A percentile compares a stretch with the other conserved stretches of the same genome.
These are phyloP conservation scores for Fusarium robinianum DNA, from an alignment of 2,329 filamentous ascomycete species.

Conservation along the genomic window DNA sequence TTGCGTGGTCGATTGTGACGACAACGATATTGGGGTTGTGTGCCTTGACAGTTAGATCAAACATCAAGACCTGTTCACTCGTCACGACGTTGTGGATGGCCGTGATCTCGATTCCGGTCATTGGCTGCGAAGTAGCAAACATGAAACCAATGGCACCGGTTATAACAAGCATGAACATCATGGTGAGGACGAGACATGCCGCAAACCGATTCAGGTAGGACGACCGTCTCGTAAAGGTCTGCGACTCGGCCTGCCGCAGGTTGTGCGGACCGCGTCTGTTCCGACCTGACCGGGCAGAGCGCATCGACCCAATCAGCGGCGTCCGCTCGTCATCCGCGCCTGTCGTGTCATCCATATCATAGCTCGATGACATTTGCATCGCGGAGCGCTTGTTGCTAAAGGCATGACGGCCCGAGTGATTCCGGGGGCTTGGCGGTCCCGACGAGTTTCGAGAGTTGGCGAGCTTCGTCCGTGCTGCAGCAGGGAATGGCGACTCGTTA, in stretches of 20 bases:
- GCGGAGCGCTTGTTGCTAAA: constrained; percentile 55
- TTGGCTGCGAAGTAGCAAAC: constrained; percentile 86
- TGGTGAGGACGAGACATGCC: constrained; percentile 82
- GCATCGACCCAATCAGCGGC: constrained; percentile 69
- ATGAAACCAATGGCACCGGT: constrained; percentile 88
- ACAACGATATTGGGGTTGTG: constrained; percentile 93
- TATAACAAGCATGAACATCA: constrained; percentile 79
- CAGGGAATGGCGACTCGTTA: constrained; percentile 77
- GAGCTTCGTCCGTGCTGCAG: constrained; percentile 66
- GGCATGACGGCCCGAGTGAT: constrained; percentile 44
- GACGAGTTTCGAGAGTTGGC: constrained; percentile 63
- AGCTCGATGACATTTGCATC: constrained; percentile 64
- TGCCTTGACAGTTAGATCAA: constrained; percentile 85
- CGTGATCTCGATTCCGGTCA: constrained; percentile 76
- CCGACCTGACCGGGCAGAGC: constrained; percentile 61
- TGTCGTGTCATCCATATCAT: constrained; percentile 79
- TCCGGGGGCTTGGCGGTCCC: constrained; percentile 71
- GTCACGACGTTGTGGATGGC: constrained; percentile 89
- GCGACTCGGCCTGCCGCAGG: constrained; percentile 73
- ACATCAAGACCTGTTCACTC: constrained; percentile 92
- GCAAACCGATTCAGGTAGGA: constrained; percentile 74
- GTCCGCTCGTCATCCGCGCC: constrained; percentile 87
- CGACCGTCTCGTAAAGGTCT: constrained; percentile 65
- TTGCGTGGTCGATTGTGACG: constrained; percentile 82
- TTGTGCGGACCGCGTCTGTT: constrained; percentile 60